Evolutionary conservation across 306 rosid species (phyloP).

Genomic region (Leucaena leucocephala): DNA sequence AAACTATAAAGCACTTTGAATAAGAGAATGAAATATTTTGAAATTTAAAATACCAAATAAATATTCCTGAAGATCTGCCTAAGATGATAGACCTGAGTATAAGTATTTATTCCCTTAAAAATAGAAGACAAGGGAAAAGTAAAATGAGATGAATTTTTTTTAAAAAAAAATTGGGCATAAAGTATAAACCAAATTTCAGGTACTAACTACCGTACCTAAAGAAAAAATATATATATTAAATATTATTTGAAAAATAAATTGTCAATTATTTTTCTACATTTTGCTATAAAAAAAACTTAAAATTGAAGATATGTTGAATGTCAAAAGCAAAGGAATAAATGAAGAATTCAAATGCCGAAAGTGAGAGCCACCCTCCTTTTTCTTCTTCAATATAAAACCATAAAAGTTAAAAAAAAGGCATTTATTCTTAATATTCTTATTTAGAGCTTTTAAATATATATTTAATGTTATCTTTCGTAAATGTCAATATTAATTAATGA

Average conservation of each 20-base stretch:
- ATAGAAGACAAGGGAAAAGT: neutral
- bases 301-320: neutral
- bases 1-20: no score
- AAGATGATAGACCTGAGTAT: neutral
- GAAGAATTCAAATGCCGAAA: slow-evolving; percentile 36
- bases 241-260: neutral
- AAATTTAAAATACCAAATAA: no score
- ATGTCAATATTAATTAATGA: neutral
- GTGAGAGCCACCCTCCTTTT: slow-evolving; percentile 10
- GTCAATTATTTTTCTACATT: neutral
- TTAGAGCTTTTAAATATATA: neutral
- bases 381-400: neutral
- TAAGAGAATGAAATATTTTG: no score
- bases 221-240: neutral
- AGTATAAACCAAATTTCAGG: neutral
- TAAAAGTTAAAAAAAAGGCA: neutral
- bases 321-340: slow-evolving; percentile 19
- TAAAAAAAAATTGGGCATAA: neutral
- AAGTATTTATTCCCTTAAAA: neutral
- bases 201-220: no score
- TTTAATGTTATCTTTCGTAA: neutral
- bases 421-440: neutral
- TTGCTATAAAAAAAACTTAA: neutral
- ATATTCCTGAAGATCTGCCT: neutral
- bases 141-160: neutral